phyloP scores from a whole-genome alignment of 1,284 basidiomycete genomes.

The Leccinum subspadiceum region DNA sequence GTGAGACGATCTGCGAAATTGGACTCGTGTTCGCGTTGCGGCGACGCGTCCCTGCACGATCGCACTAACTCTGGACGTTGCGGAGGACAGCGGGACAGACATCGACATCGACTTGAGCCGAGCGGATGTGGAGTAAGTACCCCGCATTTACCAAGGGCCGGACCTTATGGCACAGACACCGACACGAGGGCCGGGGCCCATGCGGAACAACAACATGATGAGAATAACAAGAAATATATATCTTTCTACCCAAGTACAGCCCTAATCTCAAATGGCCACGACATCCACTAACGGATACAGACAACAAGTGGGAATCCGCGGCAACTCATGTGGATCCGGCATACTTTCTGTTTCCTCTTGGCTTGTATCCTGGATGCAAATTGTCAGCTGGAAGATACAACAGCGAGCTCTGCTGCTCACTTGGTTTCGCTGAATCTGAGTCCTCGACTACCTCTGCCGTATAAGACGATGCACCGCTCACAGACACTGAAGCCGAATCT shows the following conservation, averaged over 20 bases:
- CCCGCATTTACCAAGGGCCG: not conserved
- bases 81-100: not conserved
- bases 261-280: slow-evolving; percentile 6
- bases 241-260: slow-evolving; percentile 27
- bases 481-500: slow-evolving; percentile 32
- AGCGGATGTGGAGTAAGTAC: not conserved
- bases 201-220: slow-evolving; percentile 4
- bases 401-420: slow-evolving; percentile 17
- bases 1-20: slow-evolving; percentile 21
- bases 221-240: slow-evolving; percentile 30
- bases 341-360: slow-evolving; percentile 25
- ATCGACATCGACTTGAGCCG: not conserved
- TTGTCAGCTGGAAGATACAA: slow-evolving; percentile 2
- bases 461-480: slow-evolving; percentile 33
- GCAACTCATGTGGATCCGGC: slow-evolving; percentile 19
- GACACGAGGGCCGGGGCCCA: not conserved
- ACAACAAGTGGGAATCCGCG: not conserved
- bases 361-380: slow-evolving; percentile 22
- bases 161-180: not conserved
- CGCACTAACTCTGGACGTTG: slow-evolving; percentile 10
- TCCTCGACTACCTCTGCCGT: slow-evolving; percentile 31
- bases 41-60: slow-evolving; percentile 2
- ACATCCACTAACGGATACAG: slow-evolving; percentile 4
- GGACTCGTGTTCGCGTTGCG: slow-evolving; percentile 3
- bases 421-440: slow-evolving; percentile 27